Conservation (phyloP, 495 filamentous ascomycete genomes). For the Penicillium paradoxum region DNA sequence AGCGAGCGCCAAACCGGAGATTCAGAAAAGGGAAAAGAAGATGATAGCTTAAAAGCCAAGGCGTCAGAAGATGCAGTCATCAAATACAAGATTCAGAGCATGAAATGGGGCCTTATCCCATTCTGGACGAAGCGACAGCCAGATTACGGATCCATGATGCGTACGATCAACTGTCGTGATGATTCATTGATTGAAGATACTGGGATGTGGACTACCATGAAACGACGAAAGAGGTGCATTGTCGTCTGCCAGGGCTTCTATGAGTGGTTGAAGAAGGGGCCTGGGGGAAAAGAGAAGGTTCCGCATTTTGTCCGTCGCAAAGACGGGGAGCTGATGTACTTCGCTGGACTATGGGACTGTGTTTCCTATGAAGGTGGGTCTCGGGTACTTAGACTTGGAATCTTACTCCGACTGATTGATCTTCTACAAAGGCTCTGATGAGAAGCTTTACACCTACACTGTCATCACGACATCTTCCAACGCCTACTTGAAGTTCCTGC, state of each 20-base stretch:
- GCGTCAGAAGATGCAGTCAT: conserved; percentile 20
- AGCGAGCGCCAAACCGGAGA: conserved; percentile 8
- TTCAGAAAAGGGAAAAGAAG: background rate
- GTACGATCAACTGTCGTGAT: conserved; percentile 92
- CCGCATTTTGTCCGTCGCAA: conserved; percentile 78
- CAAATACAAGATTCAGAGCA: conserved; percentile 80
- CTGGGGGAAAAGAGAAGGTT: conserved; percentile 67
- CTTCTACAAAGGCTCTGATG: conserved; percentile 42
- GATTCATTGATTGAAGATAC: conserved; percentile 71
- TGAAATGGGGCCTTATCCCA: conserved; percentile 90
- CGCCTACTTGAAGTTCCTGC: conserved; percentile 72
- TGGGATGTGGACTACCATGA: conserved; percentile 92
- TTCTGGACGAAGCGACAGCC: conserved; percentile 86
- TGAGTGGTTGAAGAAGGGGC: conserved; percentile 83
- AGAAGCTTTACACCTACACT: conserved; percentile 78
- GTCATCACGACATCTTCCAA: conserved; percentile 87
- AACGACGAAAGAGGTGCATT: conserved; percentile 78
- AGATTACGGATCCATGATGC: conserved; percentile 69
- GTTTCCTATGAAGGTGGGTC: conserved; percentile 68
- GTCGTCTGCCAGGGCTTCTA: conserved; percentile 90
- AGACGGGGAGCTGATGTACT: conserved; percentile 79
- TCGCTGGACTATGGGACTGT: conserved; percentile 91
- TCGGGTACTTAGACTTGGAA: background rate
- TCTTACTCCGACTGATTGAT: background rate
- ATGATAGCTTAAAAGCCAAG: background rate